Conservation (phyloP, 2,329 filamentous ascomycete species). For the Alternaria sp. region DNA sequence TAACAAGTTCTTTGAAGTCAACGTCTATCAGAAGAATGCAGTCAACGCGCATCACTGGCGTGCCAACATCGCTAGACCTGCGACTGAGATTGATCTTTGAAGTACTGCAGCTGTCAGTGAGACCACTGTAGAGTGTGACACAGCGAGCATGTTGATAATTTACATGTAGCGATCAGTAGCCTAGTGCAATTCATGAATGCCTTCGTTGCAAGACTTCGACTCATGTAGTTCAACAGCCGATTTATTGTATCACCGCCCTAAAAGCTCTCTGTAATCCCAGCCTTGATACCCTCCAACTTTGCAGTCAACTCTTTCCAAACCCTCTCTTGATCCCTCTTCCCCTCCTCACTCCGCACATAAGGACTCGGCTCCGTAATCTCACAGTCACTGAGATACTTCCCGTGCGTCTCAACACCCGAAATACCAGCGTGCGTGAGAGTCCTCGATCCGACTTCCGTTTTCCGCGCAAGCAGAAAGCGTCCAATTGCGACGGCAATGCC, state of each 20-base stretch:
- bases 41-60: conserved; percentile 56
- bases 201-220: background rate
- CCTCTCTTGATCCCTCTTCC: conserved; percentile 41
- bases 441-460: conserved; percentile 50
- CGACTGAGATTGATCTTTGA: conserved; percentile 46
- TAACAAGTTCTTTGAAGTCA: conserved; percentile 58
- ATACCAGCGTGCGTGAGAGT: conserved; percentile 51
- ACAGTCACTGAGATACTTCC: conserved; percentile 50
- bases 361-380: conserved; percentile 33
- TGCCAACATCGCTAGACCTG: conserved; percentile 52
- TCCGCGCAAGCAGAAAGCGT: conserved; percentile 40
- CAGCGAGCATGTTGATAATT: background rate
- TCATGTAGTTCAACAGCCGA: background rate
- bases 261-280: conserved; percentile 29
- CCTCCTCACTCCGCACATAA: conserved; percentile 48
- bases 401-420: conserved; percentile 48
- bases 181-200: background rate
- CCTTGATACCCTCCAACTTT: conserved; percentile 49
- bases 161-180: background rate
- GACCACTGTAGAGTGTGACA: background rate
- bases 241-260: background rate
- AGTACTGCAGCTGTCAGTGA: background rate
- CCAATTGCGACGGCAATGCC: conserved; percentile 10
- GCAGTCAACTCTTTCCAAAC: conserved; percentile 51
- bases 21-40: conserved; percentile 58